Evolutionary conservation across 2,329 filamentous ascomycete genomes (phyloP), one percentile per base, ranked within the genome.

Genomic region (Colletotrichum sp.): DNA sequence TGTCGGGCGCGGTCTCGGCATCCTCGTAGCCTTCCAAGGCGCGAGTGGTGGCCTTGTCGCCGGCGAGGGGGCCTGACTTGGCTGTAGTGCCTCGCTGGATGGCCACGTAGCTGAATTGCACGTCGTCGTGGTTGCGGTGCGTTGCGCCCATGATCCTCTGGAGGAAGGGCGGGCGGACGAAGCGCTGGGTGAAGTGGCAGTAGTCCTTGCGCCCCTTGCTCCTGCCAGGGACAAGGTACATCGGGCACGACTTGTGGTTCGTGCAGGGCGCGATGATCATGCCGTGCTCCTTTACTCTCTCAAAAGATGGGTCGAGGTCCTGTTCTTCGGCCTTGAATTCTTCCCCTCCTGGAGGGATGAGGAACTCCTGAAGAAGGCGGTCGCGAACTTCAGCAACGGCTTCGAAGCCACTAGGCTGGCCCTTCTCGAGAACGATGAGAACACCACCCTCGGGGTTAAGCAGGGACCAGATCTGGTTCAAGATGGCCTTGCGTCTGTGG

Each of bases 181-280:
- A 99, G 63, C 97, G 92, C 85, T 99, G 97, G 77, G 89, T 91
- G 84, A 99, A 99, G 84, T 94, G 95, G 84, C 97, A 99, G 82
- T 94, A 97, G 82, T 99, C 96, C 80, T 96, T 96, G 71, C 96
- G 92, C 8, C 96, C 95, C 32, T 87, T 87, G 70, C 91, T 92
- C 70, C 93, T 88, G 0, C 96, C 95, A 1, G 93, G 90, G 1
- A 89, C 88, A 24, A 90, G 88, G 82, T 98, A 98, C 95, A 99
- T 98, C 0, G 97, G 97, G 79, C 97, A 99, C 73, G 90, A 89
- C 10, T 89, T 88, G 83, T 99, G 97, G 83, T 96, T 99, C 0
- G 97, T 98, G 87, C 97, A 99, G 81, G 93, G 93, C 6, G 93
- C 93, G 72, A 94, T 84, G 69, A 94, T 92, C 86, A 92, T 91